These are phyloP conservation scores for Colletotrichum lindemuthianum DNA, from an alignment of 2,329 filamentous ascomycete genomes.

Conservation along the genomic window DNA sequence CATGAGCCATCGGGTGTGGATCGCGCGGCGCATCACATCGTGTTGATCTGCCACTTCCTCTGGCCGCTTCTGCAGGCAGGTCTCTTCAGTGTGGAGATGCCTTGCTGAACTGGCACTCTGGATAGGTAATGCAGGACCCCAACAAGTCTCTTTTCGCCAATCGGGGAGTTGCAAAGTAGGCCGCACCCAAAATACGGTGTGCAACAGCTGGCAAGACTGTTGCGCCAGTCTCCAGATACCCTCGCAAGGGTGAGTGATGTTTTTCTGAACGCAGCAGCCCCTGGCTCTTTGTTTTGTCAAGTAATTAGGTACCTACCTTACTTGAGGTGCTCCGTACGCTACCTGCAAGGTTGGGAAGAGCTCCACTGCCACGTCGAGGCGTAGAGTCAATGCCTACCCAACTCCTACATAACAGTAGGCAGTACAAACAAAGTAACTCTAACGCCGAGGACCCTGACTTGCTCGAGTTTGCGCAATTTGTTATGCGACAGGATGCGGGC, in stretches of 20 bases:
- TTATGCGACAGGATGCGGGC: constrained; percentile 1
- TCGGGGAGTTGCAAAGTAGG: constrained; percentile 31
- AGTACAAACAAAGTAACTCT: no score
- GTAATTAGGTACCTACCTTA: no score
- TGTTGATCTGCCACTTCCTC: constrained; percentile 12
- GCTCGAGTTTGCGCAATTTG: no score
- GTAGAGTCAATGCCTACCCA: not conserved
- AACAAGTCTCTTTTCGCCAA: constrained; percentile 30
- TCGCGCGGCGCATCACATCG: constrained; percentile 11
- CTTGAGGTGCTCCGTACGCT: constrained; percentile 6
- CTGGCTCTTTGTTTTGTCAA: constrained; percentile 28
- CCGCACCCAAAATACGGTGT: constrained; percentile 35
- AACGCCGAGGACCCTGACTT: constrained; percentile 9
- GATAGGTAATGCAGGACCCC: constrained; percentile 28
- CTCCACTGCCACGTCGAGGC: constrained; percentile 35
- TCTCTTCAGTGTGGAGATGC: constrained; percentile 17
- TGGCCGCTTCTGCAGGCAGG: not conserved
- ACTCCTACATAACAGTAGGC: no score
- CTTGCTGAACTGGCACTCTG: constrained; percentile 31
- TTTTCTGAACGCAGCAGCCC: constrained; percentile 25
- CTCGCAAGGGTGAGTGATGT: constrained; percentile 31
- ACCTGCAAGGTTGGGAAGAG: constrained; percentile 22
- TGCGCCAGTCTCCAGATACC: constrained; percentile 29
- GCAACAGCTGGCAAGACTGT: constrained; percentile 34
- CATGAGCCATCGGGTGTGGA: constrained; percentile 20